Conservation (phyloP, 805 yeast genomes). For the Zygosaccharomyces siamensis region DNA sequence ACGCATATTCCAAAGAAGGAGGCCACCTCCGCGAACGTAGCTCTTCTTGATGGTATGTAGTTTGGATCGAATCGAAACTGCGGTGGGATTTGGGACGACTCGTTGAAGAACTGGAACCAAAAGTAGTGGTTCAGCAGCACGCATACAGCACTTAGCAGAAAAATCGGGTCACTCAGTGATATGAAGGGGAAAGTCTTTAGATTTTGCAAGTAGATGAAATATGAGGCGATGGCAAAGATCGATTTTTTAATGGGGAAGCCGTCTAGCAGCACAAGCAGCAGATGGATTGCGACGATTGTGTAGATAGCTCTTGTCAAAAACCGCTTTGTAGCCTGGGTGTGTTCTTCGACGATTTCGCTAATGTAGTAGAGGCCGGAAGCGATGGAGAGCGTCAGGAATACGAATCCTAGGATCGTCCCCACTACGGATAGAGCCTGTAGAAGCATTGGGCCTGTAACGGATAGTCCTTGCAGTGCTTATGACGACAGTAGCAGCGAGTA, state of each 20-base stretch:
- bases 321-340: constrained; percentile 76
- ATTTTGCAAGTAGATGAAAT: constrained; percentile 71
- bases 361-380: constrained; percentile 91
- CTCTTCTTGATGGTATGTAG: constrained; percentile 61
- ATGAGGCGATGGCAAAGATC: constrained; percentile 62
- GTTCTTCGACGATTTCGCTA: constrained; percentile 90
- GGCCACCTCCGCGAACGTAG: constrained; percentile 85
- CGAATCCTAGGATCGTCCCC: constrained; percentile 59
- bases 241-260: constrained; percentile 71
- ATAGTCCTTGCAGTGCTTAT: neutral
- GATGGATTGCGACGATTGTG: constrained; percentile 49
- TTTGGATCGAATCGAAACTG: constrained; percentile 53
- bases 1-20: constrained; percentile 90
- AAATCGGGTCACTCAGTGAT: constrained; percentile 62
- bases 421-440: constrained; percentile 52
- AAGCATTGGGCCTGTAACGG: constrained; percentile 41
- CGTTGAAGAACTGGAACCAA: constrained; percentile 84
- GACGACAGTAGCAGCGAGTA: neutral
- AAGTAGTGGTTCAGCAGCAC: constrained; percentile 77
- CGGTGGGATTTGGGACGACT: constrained; percentile 56
- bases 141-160: constrained; percentile 63
- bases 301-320: constrained; percentile 61
- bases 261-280: constrained; percentile 65
- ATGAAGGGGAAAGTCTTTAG: constrained; percentile 81
- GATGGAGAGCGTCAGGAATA: constrained; percentile 57